phyloP scores from a whole-genome alignment of 148 eudicot genomes.

The Rhododendron henanense region DNA sequence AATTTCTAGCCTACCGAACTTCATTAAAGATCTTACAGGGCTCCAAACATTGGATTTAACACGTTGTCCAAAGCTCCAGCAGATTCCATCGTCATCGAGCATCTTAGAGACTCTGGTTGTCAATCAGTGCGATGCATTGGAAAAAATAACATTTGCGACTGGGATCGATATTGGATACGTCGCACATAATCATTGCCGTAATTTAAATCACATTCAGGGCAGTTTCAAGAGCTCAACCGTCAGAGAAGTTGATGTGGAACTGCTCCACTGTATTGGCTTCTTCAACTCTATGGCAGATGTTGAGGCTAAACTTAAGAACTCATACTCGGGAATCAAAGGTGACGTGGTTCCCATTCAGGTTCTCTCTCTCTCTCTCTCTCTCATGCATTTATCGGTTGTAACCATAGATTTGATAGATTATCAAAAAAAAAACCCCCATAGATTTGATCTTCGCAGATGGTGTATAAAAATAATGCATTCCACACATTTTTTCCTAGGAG shows the following conservation, averaged over 20 bases:
- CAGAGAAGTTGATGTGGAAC: neutral
- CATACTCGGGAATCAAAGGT: too few relatives aligned
- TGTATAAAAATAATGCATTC: neutral
- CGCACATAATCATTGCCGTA: too few relatives aligned
- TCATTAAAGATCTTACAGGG: neutral
- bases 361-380: neutral
- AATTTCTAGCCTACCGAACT: neutral
- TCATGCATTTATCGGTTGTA: neutral
- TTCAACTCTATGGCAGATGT: neutral
- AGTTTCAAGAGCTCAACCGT: neutral
- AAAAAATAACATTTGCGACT: neutral
- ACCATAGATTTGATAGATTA: too few relatives aligned
- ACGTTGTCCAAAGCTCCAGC: neutral
- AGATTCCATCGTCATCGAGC: neutral
- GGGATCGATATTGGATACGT: too few relatives aligned
- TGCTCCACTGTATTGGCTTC: neutral
- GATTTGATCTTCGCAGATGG: neutral
- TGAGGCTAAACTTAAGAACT: too few relatives aligned
- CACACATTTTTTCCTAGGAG: neutral
- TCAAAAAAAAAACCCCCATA: too few relatives aligned
- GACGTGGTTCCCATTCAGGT: neutral
- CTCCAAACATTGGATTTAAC: neutral
- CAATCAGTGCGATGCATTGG: neutral
- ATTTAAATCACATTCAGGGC: too few relatives aligned
- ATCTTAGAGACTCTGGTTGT: too few relatives aligned